These are phyloP conservation scores for Raphanus raphanistrum DNA, from an alignment of 345 rosid genomes.

Conservation along the genomic window DNA sequence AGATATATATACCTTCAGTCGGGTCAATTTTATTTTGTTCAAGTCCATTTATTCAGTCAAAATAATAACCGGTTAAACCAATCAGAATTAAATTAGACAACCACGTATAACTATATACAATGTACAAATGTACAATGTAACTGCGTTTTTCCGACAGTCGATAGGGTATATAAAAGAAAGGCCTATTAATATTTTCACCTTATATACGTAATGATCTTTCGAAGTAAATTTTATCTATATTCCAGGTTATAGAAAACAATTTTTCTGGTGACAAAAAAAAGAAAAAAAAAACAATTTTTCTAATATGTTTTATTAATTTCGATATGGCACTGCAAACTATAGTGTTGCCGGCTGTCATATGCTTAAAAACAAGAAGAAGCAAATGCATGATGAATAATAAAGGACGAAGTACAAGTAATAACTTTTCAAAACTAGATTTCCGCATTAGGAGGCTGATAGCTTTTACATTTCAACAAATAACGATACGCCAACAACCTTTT, in stretches of 20 bases:
- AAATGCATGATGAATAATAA: constrained; percentile 20
- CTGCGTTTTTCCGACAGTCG: too few species aligned
- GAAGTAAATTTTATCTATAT: not conserved
- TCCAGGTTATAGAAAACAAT: not conserved
- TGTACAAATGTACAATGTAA: not conserved
- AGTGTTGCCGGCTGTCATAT: constrained; percentile 31
- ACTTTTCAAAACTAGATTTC: constrained; percentile 27
- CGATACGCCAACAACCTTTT: constrained; percentile 29
- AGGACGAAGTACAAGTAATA: constrained; percentile 35
- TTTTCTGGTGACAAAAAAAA: not conserved
- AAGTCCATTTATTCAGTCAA: not conserved
- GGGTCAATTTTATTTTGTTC: not conserved
- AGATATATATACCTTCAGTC: not conserved
- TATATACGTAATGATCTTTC: not conserved
- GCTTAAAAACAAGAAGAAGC: constrained; percentile 29
- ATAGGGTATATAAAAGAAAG: not conserved
- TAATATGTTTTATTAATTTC: not conserved
- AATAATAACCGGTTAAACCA: not conserved
- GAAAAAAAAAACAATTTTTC: not conserved
- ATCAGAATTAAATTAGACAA: not conserved
- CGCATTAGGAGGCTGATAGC: constrained; percentile 38
- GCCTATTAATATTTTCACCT: not conserved
- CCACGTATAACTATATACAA: not conserved
- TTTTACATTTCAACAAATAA: constrained; percentile 35
- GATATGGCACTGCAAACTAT: constrained; percentile 10